Evolutionary conservation across 805 yeast species (phyloP).

Genomic region (Metschnikowia lunata): DNA sequence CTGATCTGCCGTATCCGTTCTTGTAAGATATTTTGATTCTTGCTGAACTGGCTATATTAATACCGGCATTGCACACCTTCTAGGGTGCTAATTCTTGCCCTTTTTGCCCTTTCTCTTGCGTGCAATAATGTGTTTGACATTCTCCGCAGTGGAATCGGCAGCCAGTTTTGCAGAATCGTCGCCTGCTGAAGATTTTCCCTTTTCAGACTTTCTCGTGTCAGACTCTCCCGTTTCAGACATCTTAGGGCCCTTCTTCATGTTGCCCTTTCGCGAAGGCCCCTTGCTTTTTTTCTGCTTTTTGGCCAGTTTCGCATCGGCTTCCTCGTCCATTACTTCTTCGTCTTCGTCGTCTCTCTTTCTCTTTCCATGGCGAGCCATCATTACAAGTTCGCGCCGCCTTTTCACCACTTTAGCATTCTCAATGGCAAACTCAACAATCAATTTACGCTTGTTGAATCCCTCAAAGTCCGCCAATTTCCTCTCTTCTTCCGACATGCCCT

Average conservation of each 20-base stretch:
- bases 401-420: conserved; percentile 92
- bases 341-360: conserved; percentile 23
- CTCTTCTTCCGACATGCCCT: conserved; percentile 70
- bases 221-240: conserved; percentile 6
- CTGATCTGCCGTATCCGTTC: too few relatives aligned
- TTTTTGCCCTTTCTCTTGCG: conserved; percentile 64
- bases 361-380: conserved; percentile 31
- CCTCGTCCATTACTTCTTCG: conserved; percentile 7
- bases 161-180: neutral
- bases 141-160: conserved; percentile 44
- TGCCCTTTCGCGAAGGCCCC: conserved; percentile 38
- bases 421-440: conserved; percentile 92
- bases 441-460: conserved; percentile 58
- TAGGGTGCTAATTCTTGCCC: conserved; percentile 27
- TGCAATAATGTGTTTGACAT: conserved; percentile 61
- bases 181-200: neutral
- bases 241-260: conserved; percentile 37
- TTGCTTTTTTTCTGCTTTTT: conserved; percentile 20
- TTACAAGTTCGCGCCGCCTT: conserved; percentile 73
- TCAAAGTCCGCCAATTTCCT: conserved; percentile 51
- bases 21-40: too few relatives aligned
- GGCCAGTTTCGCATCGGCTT: conserved; percentile 1
- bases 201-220: conserved; percentile 4
- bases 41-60: too few relatives aligned
- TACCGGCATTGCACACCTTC: too few relatives aligned